Evolutionary conservation across 768 basidiomycete species (phyloP), one percentile per base, ranked within the genome.

Genomic region (Xerocomellus intermedius): DNA sequence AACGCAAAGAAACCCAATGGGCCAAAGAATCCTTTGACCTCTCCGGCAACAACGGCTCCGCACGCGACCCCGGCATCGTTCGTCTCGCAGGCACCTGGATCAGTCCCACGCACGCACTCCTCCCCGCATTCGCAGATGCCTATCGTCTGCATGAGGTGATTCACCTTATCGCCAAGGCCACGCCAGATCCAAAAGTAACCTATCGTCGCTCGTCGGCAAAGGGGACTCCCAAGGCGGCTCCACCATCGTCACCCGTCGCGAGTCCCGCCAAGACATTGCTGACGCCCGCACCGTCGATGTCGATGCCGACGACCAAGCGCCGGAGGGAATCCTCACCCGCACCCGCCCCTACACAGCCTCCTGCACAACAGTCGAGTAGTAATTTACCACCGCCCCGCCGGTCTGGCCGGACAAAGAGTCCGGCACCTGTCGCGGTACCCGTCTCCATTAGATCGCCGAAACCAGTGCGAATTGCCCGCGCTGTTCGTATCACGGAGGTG

Each of bases 71-170:
- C 8, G 61, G 69, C 46, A 78, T 84, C 64, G 82, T 89, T 50
- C 82, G 93, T 59, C 84, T 98, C 52, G 94, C 94, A 3, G 94
- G 94, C 14, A 89, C 85, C 30, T 98, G 94, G 94, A 85, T 92
- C 56, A 78, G 79, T 52, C 77, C 86, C 30, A 66, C 79, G 7
- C 68, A 86, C 9, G 94, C 94, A 1, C 69, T 82, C 39, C 77
- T 79, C 59, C 57, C 69, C 7, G 57, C 66, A 7, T 75, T 96
- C 33, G 91, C 90, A 6, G 77, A 79, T 4, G 73, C 77, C 7
- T 98, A 97, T 64, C 72, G 70, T 17, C 75, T 98, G 8, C 75
- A 71, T 7, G 71, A 78, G 4, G 76, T 91, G 59, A 81, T 92
- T 57, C 70, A 80, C 39, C 76, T 80, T 7, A 84, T 96, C 33